Evolutionary conservation across 1,139 yeast genomes (phyloP), one percentile per base, ranked within the genome.

Genomic region (Wickerhamomyces sp.): DNA sequence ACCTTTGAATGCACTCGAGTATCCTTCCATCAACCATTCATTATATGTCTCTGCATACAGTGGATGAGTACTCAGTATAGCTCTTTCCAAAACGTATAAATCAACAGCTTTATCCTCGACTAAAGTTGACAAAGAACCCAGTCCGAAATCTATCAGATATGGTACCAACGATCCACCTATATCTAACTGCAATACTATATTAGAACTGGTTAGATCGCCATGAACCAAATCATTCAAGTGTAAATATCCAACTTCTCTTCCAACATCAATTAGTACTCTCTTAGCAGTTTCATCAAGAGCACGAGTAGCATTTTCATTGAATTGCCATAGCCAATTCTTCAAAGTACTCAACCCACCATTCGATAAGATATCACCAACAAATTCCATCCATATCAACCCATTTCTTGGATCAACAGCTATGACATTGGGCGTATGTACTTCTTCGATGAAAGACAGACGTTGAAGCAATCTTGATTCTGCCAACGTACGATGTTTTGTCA

Each of bases 101-200:
- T 94, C 99, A 14, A 94, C 99, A 2, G 99, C 98, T 63, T 89
- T 90, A 61, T 93, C 98, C 58, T 94, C 99, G 0, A 87, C 76
- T 51, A 89, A 62, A 0, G 78, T 76, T 1, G 95, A 81, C 47
- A 82, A 81, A n/a, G 90, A 79, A 0, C 75, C 73, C 18, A 94
- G 73, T 0, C 99, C 99, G 66, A 94, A 93, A 60, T 94, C 99
- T 49, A 94, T 94, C 58, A 93, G 67, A 37, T 73, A 77, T 0
- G 95, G 89, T 29, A 29, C 31, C 13, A 29, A 6, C 8, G 66
- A 65, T 11, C 42, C 45, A 2, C 29, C 37, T 2, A 45, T 51
- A 23, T 46, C 43, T 27, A 53, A 55, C 30, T 72, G 73, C 10
- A 91, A 63, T 41, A 94, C 75, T 30, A 91, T 78, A 60, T 94